These are phyloP conservation scores for Mycena haematopus DNA, from an alignment of 768 basidiomycete species.

Conservation along the genomic window DNA sequence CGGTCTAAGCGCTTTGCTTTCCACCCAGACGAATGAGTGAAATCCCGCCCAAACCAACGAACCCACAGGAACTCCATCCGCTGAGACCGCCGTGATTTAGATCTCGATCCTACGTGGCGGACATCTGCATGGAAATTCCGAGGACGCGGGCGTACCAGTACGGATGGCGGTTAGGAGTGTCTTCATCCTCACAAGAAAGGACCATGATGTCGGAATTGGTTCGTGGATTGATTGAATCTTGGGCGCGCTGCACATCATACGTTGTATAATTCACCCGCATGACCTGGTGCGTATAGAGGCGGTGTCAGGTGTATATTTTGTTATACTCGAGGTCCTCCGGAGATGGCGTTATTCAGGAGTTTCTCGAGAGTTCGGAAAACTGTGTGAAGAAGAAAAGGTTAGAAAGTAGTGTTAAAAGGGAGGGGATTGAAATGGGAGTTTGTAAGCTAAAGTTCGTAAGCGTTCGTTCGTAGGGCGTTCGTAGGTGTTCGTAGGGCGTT, in stretches of 20 bases:
- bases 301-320: background rate
- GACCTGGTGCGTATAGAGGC: background rate
- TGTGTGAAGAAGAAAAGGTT: no score
- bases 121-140: conserved; percentile 40
- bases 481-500: no score
- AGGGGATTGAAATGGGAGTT: no score
- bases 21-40: background rate
- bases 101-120: conserved; percentile 7
- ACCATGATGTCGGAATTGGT: background rate
- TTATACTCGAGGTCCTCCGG: background rate
- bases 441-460: no score
- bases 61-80: conserved; percentile 9
- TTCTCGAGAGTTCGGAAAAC: no score
- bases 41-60: background rate
- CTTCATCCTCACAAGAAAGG: background rate
- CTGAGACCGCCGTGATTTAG: background rate
- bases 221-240: background rate
- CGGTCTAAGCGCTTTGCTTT: conserved; percentile 1
- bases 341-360: background rate
- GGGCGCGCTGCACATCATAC: background rate
- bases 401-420: no score
- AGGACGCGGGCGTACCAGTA: conserved; percentile 42
- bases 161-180: conserved; percentile 31
- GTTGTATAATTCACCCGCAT: background rate
- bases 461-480: no score